phyloP scores from a whole-genome alignment of 257 asterid species.

The Rauvolfia tetraphylla region DNA sequence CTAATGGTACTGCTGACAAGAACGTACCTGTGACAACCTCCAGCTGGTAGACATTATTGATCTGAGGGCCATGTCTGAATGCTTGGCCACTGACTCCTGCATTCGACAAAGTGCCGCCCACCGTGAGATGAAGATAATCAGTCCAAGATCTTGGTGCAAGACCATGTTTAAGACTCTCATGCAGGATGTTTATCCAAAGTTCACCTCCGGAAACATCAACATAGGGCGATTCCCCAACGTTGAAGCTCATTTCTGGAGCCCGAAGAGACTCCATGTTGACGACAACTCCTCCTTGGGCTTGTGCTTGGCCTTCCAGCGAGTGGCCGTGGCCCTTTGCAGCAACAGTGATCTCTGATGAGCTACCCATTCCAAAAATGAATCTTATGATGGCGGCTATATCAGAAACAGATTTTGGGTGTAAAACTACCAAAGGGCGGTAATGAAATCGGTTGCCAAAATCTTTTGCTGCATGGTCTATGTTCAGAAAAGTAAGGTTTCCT shows the following conservation, averaged over 20 bases:
- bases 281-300: conserved; percentile 63
- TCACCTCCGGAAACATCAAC: conserved; percentile 90
- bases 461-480: conserved; percentile 48
- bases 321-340: conserved; percentile 92
- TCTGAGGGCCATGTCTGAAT: conserved; percentile 87
- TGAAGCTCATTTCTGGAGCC: conserved; percentile 41
- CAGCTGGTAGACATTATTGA: conserved; percentile 75
- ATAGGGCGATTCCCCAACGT: conserved; percentile 42
- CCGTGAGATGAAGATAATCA: conserved; percentile 84
- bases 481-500: conserved; percentile 49
- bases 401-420: conserved; percentile 67
- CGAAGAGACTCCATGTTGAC: conserved; percentile 64
- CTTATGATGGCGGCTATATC: conserved; percentile 58
- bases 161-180: conserved; percentile 67
- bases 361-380: conserved; percentile 42
- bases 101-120: conserved; percentile 90
- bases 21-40: conserved; percentile 82
- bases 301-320: conserved; percentile 85
- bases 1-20: background rate
- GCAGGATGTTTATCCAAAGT: conserved; percentile 80
- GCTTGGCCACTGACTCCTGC: conserved; percentile 98
- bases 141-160: conserved; percentile 93
- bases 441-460: conserved; percentile 74
- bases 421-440: conserved; percentile 56
- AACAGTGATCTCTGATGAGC: conserved; percentile 46